phyloP scores from a whole-genome alignment of 2,329 filamentous ascomycete genomes.

The Xylaria sp. region DNA sequence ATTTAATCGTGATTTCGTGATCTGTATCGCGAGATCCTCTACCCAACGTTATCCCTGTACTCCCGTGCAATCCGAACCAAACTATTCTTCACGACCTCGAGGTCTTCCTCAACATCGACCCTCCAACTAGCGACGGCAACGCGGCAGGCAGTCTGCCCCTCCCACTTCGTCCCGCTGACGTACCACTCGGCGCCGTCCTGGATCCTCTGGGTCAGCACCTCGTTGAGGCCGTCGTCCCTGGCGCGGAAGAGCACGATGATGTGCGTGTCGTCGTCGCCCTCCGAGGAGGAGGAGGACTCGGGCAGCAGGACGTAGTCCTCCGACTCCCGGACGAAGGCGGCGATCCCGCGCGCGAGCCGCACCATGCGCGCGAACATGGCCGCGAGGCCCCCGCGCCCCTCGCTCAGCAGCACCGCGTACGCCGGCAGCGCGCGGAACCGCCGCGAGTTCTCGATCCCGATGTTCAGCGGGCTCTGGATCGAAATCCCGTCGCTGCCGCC shows the following conservation, averaged over 20 bases:
- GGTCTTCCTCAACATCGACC: slow-evolving; percentile 69
- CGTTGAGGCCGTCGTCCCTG: slow-evolving; percentile 65
- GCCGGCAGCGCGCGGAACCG: slow-evolving; percentile 89
- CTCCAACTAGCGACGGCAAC: slow-evolving; percentile 87
- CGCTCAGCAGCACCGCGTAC: slow-evolving; percentile 76
- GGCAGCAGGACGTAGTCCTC: slow-evolving; percentile 62
- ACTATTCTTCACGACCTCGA: slow-evolving; percentile 65
- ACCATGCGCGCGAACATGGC: slow-evolving; percentile 75
- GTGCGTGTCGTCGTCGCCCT: slow-evolving; percentile 53
- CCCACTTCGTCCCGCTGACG: slow-evolving; percentile 81
- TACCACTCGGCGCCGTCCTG: slow-evolving; percentile 77
- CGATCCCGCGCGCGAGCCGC: slow-evolving; percentile 68
- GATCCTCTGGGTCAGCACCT: slow-evolving; percentile 68
- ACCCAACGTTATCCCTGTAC: slow-evolving; percentile 16
- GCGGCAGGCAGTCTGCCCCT: slow-evolving; percentile 72
- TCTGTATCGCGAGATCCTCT: background rate
- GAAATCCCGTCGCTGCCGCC: slow-evolving; percentile 35
- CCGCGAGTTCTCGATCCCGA: slow-evolving; percentile 88
- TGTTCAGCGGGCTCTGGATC: slow-evolving; percentile 82
- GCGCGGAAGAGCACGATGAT: slow-evolving; percentile 81
- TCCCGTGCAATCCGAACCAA: slow-evolving; percentile 52
- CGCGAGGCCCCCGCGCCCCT: slow-evolving; percentile 70
- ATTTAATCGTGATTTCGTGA: background rate
- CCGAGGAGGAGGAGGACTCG: slow-evolving; percentile 28
- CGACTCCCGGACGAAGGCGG: slow-evolving; percentile 63